Evolutionary conservation across 768 basidiomycete species (phyloP).

Genomic region (Suillus variegatus): DNA sequence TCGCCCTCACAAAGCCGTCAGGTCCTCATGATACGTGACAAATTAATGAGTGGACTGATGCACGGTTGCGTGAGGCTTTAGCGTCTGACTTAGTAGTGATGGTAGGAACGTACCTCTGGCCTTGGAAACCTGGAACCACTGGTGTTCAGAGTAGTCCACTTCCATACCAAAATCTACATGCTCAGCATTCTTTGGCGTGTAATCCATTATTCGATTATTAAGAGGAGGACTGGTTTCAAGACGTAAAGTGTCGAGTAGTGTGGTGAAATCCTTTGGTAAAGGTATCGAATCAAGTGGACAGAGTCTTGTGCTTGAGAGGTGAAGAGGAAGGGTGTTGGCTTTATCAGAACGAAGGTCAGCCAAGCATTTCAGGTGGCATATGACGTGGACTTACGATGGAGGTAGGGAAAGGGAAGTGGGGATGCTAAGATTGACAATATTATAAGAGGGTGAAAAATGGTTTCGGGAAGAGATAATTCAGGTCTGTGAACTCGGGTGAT

Average conservation of each 20-base stretch:
- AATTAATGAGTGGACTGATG: too few relatives aligned
- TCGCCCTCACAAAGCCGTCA: too few relatives aligned
- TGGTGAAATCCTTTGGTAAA: too few relatives aligned
- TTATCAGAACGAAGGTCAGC: constrained; percentile 3
- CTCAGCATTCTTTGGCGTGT: constrained; percentile 61
- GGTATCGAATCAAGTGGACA: constrained; percentile 31
- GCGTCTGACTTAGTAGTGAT: constrained; percentile 8
- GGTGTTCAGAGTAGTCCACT: constrained; percentile 64
- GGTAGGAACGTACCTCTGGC: constrained; percentile 34
- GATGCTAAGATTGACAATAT: constrained; percentile 25
- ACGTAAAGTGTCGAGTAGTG: constrained; percentile 33
- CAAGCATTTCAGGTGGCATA: neutral
- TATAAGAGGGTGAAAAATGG: constrained; percentile 12
- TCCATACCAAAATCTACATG: constrained; percentile 77
- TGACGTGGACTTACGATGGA: constrained; percentile 4
- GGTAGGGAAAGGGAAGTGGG: constrained; percentile 29
- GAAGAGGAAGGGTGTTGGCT: constrained; percentile 26
- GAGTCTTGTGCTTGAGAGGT: constrained; percentile 24
- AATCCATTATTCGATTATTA: constrained; percentile 40
- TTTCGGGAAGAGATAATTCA: constrained; percentile 24
- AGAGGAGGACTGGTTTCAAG: constrained; percentile 27
- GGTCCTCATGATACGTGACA: too few relatives aligned
- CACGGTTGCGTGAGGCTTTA: constrained; percentile 30
- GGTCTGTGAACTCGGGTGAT: constrained; percentile 18
- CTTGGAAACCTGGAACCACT: constrained; percentile 65